Base-by-base conservation (phyloP, 2,329 filamentous ascomycete species). In the Hypomyces perniciosus region DNA sequence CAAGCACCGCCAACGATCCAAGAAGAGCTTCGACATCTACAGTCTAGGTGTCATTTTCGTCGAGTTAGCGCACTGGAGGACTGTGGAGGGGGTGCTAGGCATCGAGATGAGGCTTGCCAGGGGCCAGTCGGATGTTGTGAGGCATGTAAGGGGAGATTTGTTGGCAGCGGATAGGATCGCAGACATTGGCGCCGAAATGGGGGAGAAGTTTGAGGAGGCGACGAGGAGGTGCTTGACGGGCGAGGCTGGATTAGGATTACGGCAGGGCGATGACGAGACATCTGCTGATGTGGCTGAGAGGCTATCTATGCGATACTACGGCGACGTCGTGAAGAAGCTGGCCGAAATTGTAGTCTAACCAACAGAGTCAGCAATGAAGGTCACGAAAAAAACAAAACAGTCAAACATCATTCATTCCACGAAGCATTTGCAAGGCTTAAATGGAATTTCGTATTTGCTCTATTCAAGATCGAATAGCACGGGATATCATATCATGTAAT, bases 21-120 rank as follows among this genome's bases (percentile, higher is more conserved):
- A 71, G 56, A 78, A 79, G 56, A 69, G 67, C 34, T 77, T 73
- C 53, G 78, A 81, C 50, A 63, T 80, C 6, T 80, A 80, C 58
- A 70, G 71, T 20, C 65, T 81, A 0, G 77, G 78, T 3, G 65
- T 80, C 6, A 66, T 80, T 4, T 60, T 80, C 5, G 64, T 79
- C 3, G 78, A 81, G 58, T 68, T 81, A 4, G 77, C 75, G n/a
- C 72, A 75, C 54, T 80, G 77, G 76, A 61, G 65, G 41, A 65
- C 72, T 0, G 68, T 79, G 30, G 72, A 78, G 27, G 51, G 58
- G 10, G 67, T 78, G 4, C 52, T 78, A 4, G 55, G 51, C 0
- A 70, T 79, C 9, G 62, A 71, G 42, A 59, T 69, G 54, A 58
- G 62, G 56, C 59, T 58, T 55, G 54, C 60, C 28, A 62, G 61